phyloP scores from a whole-genome alignment of 306 rosid genomes.

The Inga leiocalycina region DNA sequence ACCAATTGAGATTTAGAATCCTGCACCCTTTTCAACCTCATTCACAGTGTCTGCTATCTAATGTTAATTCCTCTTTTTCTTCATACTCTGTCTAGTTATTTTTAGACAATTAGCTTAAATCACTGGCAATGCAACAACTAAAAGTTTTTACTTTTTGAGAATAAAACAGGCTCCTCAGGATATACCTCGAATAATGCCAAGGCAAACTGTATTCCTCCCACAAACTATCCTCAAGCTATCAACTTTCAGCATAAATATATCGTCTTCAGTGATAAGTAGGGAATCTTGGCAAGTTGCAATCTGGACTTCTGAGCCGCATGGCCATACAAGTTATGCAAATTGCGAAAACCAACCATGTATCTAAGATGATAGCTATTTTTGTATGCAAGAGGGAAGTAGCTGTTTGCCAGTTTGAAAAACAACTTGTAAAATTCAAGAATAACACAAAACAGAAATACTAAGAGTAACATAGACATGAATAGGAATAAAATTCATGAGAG shows the following conservation, averaged over 20 bases:
- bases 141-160: neutral
- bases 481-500: conserved; percentile 19
- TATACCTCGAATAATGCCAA: neutral
- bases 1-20: conserved; percentile 22
- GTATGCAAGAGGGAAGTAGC: conserved; percentile 2
- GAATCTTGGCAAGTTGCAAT: conserved; percentile 3
- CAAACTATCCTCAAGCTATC: neutral
- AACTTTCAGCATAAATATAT: neutral
- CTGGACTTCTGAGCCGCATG: neutral
- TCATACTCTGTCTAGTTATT: neutral
- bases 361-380: neutral
- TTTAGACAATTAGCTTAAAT: conserved; percentile 8
- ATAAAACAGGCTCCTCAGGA: conserved; percentile 9
- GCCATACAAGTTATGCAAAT: conserved; percentile 21
- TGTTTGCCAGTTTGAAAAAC: neutral
- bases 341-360: neutral
- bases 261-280: neutral
- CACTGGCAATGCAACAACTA: conserved; percentile 11
- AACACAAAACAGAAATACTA: neutral
- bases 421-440: neutral
- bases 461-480: conserved; percentile 8
- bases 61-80: conserved; percentile 7
- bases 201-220: conserved; percentile 14
- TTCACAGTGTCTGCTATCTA: neutral
- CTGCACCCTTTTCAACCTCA: neutral